Evolutionary conservation across 768 basidiomycete species (phyloP), one percentile per base, ranked within the genome.

Genomic region (Calocera cornea): DNA sequence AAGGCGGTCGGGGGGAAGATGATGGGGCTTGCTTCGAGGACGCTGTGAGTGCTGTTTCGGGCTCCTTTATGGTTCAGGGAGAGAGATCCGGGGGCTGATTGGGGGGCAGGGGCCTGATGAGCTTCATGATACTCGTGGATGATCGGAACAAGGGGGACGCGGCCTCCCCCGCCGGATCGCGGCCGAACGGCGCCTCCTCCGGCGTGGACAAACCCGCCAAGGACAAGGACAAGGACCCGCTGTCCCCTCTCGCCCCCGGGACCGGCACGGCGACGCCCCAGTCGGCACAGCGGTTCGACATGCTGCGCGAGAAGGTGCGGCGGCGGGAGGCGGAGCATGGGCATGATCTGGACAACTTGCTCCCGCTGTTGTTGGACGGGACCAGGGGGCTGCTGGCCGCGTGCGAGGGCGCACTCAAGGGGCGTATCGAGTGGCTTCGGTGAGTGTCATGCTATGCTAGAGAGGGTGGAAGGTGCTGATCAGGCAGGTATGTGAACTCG

Each of bases 371-470:
- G 33, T 64, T 2, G 63, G 54, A 60, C 19, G 54, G 27, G 54
- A 29, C 54, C 10, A 22, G 54, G 31, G 27, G 67, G 0, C 70
- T 79, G 0, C 72, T 77, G 22, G 8, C 33, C 1, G 69, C 74
- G 0, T 69, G 71, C 22, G 67, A 69, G 2, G 65, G 60, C 1
- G 72, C 71, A 0, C 66, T 79, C 2, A 64, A 69, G 2, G 75
- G 71, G 2, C 40, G 70, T 5, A 73, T 76, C 24, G 65, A 67
- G 2, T 78, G 75, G 75, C 70, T 79, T 14, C 68, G 74, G 8
- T 65, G 54, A 16, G 54, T 60, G 8, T 33, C 22, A 2, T 69
- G 49, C 65, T 74, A 64, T 76, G 76, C 64, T 70, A 71, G 49
- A 68, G 72, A 0, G 71, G 75, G 34, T 74, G 76, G 73, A 72